Base-by-base conservation (phyloP, 805 yeast genomes). In the Starmerella floricola region DNA sequence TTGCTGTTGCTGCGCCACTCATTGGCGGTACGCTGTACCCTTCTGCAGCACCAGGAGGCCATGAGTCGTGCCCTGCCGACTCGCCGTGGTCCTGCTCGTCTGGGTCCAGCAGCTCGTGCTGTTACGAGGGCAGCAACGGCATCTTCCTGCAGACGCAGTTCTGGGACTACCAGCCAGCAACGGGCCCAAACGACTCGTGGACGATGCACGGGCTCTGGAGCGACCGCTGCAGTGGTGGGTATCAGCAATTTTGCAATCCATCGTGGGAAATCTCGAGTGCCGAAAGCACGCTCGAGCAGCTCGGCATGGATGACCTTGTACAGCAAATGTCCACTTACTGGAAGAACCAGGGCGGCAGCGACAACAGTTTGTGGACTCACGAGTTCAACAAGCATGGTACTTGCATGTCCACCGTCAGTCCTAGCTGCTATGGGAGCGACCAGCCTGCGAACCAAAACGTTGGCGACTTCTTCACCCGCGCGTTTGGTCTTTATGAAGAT, bases 371-470 rank as follows among this genome's bases (percentile, higher is more conserved):
- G 38, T 87, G 97, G 97, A 68, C 72, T 28, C 95, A 87, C 61
- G 96, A 87, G 62, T 87, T 73, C 69, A 86, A 87, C 65, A 87
- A 87, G 59, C 97, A 87, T 58, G 96, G 87, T 19, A 85, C 95
- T 8, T 87, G 96, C 62, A 77, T 86, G 70, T 73, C 78, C 36
- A 85, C 95, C 1, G 65, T 87, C 35, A 73, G 70, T 42, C 82
- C 91, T 3, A 52, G 60, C 4, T 87, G 97, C 60, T 86, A 85
- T 60, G 26, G 47, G 15, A 51, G 47, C 19, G 55, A 59, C 12
- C 27, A 19, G 36, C 41, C 53, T 31, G 40, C 52, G 41, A 45
- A 60, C 46, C 58, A 59, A 53, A 55, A 66, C 39, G 86, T 82
- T 23, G 76, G 74, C 44, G 93, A 85, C 58, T 85, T 76, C 61